phyloP scores from a whole-genome alignment of 495 filamentous ascomycete genomes.

The Xylaria intraflava region DNA sequence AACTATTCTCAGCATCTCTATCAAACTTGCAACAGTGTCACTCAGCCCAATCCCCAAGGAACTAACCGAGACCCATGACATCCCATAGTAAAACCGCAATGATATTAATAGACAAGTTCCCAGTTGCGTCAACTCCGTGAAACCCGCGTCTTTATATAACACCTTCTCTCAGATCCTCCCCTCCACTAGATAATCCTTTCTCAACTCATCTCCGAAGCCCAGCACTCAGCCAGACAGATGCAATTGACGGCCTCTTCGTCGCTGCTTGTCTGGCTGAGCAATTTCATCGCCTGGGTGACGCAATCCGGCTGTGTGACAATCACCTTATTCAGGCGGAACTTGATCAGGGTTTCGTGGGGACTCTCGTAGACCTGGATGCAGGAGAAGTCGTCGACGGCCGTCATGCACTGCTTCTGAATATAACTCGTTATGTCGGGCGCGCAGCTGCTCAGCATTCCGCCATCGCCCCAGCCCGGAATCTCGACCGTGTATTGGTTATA shows the following conservation, averaged over 20 bases:
- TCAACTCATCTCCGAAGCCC: not conserved
- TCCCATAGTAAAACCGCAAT: too few species aligned
- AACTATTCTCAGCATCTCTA: too few species aligned
- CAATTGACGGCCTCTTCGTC: conserved; percentile 5
- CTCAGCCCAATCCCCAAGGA: too few species aligned
- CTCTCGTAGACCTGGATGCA: conserved; percentile 5
- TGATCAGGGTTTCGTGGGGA: conserved; percentile 3
- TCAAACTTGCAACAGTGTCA: too few species aligned
- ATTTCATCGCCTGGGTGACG: not conserved
- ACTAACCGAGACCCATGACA: too few species aligned
- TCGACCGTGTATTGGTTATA: conserved; percentile 8
- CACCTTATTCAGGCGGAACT: conserved; percentile 1
- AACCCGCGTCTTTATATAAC: too few species aligned
- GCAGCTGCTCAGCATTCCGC: not conserved
- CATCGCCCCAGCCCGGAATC: conserved; percentile 9
- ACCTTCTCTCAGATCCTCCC: too few species aligned
- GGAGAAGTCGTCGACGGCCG: not conserved
- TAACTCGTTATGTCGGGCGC: not conserved
- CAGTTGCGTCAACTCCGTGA: too few species aligned
- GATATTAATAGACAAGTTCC: too few species aligned
- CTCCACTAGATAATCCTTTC: too few species aligned
- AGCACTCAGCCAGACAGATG: conserved; percentile 6
- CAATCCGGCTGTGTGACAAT: conserved; percentile 2
- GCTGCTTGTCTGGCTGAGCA: not conserved
- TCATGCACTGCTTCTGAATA: conserved; percentile 1